These are phyloP conservation scores for Xylaria cubensis DNA, from an alignment of 495 filamentous ascomycete genomes.

Conservation along the genomic window DNA sequence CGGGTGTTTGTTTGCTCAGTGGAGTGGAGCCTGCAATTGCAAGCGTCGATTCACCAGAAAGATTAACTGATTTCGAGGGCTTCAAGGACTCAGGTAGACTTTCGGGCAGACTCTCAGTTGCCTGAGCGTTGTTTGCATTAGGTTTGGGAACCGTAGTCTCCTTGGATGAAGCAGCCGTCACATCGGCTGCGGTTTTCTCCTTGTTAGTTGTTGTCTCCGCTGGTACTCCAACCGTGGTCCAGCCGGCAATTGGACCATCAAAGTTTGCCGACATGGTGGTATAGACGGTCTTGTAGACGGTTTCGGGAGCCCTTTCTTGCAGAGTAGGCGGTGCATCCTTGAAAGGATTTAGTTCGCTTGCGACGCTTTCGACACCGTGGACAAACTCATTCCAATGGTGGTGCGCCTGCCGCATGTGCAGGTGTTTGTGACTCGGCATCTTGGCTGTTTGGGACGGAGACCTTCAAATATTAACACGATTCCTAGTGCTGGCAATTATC, in stretches of 20 bases:
- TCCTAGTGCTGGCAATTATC: neutral
- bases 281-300: conserved; percentile 59
- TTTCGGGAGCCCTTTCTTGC: conserved; percentile 43
- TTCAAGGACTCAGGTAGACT: conserved; percentile 23
- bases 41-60: conserved; percentile 23
- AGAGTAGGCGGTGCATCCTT: conserved; percentile 27
- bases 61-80: conserved; percentile 21
- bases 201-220: conserved; percentile 30
- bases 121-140: neutral
- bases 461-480: neutral
- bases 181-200: conserved; percentile 27
- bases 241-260: conserved; percentile 61
- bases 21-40: conserved; percentile 33
- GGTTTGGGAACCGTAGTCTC: conserved; percentile 29
- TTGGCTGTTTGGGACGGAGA: conserved; percentile 3
- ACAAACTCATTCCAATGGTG: conserved; percentile 36
- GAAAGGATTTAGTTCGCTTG: conserved; percentile 37
- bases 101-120: neutral
- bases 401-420: conserved; percentile 36
- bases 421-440: conserved; percentile 41
- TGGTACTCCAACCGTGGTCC: conserved; percentile 49
- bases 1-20: conserved; percentile 15
- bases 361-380: conserved; percentile 30
- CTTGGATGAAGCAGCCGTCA: conserved; percentile 33
- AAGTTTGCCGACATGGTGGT: conserved; percentile 63